Percentiles rank a stretch among this genome's conserved stretches.
phyloP scores from a whole-genome alignment of 2,329 filamentous ascomycete genomes.

The Fusarium burgessii region DNA sequence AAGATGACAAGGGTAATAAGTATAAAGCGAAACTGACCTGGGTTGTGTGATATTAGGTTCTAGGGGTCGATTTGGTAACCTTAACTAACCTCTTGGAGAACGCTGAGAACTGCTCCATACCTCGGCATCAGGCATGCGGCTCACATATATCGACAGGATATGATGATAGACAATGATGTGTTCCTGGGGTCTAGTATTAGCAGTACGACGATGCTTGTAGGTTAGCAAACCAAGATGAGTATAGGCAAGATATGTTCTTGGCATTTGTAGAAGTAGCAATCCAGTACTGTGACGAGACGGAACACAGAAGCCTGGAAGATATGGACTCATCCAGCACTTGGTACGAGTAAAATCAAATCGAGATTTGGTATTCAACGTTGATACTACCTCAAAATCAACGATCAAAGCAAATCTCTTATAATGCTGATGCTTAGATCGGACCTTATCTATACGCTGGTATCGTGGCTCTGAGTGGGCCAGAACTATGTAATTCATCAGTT shows the following conservation, averaged over 20 bases:
- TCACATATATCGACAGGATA: not conserved
- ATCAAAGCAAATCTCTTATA: too few relatives aligned
- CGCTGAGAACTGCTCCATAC: not conserved
- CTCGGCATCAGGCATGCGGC: too few relatives aligned
- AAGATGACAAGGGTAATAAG: not conserved
- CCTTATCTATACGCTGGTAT: too few relatives aligned
- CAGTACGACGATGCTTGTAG: not conserved
- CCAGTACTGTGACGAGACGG: not conserved
- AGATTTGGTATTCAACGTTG: too few relatives aligned
- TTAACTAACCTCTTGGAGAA: not conserved
- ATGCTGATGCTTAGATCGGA: too few relatives aligned
- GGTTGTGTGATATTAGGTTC: not conserved
- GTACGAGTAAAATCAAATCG: too few relatives aligned
- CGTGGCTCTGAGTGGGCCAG: not conserved
- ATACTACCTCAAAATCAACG: too few relatives aligned
- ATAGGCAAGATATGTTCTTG: not conserved
- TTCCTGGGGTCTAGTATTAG: not conserved
- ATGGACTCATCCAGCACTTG: not conserved
- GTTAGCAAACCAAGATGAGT: not conserved
- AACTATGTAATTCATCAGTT: conserved; percentile 6
- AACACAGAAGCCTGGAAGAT: not conserved
- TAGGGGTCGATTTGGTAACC: not conserved
- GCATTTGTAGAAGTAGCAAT: not conserved
- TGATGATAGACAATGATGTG: not conserved
- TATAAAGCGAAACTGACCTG: not conserved